These are phyloP conservation scores for Fusarium caatingaense DNA, from an alignment of 2,329 filamentous ascomycete species.

Conservation along the genomic window DNA sequence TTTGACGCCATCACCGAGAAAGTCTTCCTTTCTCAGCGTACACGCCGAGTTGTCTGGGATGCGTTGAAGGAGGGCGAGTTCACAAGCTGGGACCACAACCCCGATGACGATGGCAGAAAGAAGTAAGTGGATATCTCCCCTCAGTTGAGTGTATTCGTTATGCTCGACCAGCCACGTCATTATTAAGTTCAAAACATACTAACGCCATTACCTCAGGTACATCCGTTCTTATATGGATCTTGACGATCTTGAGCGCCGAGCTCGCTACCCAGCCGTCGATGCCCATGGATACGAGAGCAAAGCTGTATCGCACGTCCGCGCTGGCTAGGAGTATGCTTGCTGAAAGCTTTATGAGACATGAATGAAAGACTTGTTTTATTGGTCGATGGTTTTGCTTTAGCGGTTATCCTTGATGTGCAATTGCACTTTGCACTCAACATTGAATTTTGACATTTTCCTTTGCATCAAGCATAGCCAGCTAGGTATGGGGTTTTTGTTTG, in stretches of 20 bases:
- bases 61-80: constrained; percentile 81
- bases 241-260: constrained; percentile 81
- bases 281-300: constrained; percentile 62
- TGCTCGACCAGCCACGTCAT: constrained; percentile 18
- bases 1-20: constrained; percentile 80
- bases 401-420: constrained; percentile 29
- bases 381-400: constrained; percentile 13
- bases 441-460: constrained; percentile 18
- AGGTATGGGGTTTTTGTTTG: constrained; percentile 22
- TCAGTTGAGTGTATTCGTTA: constrained; percentile 23
- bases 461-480: constrained; percentile 37
- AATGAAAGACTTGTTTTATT: background rate
- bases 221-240: constrained; percentile 86
- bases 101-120: constrained; percentile 73
- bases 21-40: constrained; percentile 81
- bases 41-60: constrained; percentile 81
- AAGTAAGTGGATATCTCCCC: constrained; percentile 61
- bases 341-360: constrained; percentile 15
- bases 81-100: constrained; percentile 88
- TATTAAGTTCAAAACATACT: constrained; percentile 45
- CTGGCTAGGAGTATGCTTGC: constrained; percentile 4
- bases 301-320: constrained; percentile 53
- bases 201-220: constrained; percentile 66
- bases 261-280: constrained; percentile 76
- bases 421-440: constrained; percentile 10